Conservation (phyloP, 2,329 filamentous ascomycete species). For the Aspergillus ruber region DNA sequence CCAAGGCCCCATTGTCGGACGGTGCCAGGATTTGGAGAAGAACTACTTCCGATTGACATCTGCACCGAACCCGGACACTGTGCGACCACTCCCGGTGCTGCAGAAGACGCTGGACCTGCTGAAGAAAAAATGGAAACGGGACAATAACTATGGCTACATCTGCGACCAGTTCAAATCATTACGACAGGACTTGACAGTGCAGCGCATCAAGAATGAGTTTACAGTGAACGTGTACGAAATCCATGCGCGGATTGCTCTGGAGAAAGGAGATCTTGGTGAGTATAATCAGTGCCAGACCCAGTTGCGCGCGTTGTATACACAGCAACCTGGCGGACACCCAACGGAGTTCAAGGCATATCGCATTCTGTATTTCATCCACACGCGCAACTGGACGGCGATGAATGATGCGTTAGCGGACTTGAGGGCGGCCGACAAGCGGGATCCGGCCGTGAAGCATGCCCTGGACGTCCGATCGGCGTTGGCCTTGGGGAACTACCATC, state of each 20-base stretch:
- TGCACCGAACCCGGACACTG: slow-evolving; percentile 78
- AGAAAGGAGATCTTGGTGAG: slow-evolving; percentile 99
- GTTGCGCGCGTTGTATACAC: slow-evolving; percentile 80
- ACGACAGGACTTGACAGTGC: slow-evolving; percentile 94
- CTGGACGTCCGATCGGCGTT: slow-evolving; percentile 84
- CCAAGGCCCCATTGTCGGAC: slow-evolving; percentile 72
- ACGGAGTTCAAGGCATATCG: slow-evolving; percentile 98
- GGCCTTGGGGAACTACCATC: slow-evolving; percentile 93
- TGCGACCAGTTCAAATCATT: slow-evolving; percentile 99
- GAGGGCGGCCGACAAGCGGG: slow-evolving; percentile 91
- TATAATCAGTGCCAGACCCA: slow-evolving; percentile 99
- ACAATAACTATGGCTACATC: slow-evolving; percentile 93
- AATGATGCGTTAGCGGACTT: slow-evolving; percentile 98
- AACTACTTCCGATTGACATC: slow-evolving; percentile 89
- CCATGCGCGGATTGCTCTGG: slow-evolving; percentile 91
- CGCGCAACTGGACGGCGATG: slow-evolving; percentile 94
- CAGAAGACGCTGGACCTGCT: slow-evolving; percentile 79
- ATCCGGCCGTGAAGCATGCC: slow-evolving; percentile 80
- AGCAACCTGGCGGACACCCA: slow-evolving; percentile 79
- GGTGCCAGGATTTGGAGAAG: slow-evolving; percentile 80
- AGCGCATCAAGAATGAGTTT: slow-evolving; percentile 94
- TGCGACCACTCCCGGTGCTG: slow-evolving; percentile 75
- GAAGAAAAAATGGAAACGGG: slow-evolving; percentile 89
- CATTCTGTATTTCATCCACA: slow-evolving; percentile 99
- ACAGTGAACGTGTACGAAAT: slow-evolving; percentile 96